Evolutionary conservation across 1,139 yeast genomes (phyloP), one percentile per base, ranked within the genome.

Genomic region (Suhomyces bribrorum): DNA sequence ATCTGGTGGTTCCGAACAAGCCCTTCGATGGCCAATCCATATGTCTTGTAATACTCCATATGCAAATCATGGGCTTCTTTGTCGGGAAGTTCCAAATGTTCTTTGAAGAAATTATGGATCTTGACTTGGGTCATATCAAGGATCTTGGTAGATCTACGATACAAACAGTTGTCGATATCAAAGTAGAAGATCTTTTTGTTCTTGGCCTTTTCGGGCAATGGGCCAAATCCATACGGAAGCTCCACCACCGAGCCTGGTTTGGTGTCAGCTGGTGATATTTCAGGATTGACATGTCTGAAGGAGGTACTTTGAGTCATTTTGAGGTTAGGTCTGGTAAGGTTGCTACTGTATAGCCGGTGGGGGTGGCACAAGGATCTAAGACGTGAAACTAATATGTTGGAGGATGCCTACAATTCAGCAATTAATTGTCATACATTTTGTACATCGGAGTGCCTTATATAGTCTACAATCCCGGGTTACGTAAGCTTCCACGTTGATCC

Each of bases 11-110:
- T 77, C 57, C 88, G 73, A 4, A 88, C 96, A 32, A 88, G 69
- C 0, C 98, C 98, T 59, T 92, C 96, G 35, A 92, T 77, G 0
- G 97, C 97, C 45, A 92, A 73, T 0, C 98, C 98, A 54, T 89
- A 92, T 32, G 86, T 83, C 48, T 77, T 79, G 61, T 90, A 92
- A 64, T 92, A 92, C 47, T 75, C 74, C 56, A 71, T 69, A 54
- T 88, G 95, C 42, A 90, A 70, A 26, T 68, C 57, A 36, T 74
- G 77, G 1, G 98, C 97, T n/a, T 83, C 88, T 40, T 82, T 83
- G 48, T 83, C 89, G 41, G 69, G 67, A 29, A 92, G 64, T 14
- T 71, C 57, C 37, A 92, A 70, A 36, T 75, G 73, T 38, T 73
- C 72, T 49, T 82, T 84, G 66, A 92, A 87, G 62, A 85, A 92